Percentiles rank a stretch among this genome's conserved stretches.
These are phyloP conservation scores for Stevia rebaudiana DNA, from an alignment of 140 eudicot species.

Conservation along the genomic window DNA sequence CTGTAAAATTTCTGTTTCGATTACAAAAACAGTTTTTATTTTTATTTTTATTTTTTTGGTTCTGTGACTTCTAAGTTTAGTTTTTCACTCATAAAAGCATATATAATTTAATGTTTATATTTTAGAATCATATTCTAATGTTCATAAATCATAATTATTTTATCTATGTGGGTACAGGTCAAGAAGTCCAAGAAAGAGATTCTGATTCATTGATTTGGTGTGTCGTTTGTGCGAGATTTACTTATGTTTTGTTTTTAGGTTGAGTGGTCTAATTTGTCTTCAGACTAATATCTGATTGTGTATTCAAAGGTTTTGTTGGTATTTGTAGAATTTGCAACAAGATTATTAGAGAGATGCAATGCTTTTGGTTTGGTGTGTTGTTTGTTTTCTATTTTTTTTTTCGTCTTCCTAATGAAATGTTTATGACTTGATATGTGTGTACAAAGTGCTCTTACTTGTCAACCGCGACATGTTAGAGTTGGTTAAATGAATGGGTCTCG, in stretches of 20 bases:
- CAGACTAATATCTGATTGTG: conserved; percentile 8
- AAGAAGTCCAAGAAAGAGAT: conserved; percentile 96
- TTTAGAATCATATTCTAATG: neutral
- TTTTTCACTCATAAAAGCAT: neutral
- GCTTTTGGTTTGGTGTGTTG: conserved; percentile 11
- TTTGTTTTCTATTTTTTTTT: too few relatives aligned
- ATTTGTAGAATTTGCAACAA: conserved; percentile 15
- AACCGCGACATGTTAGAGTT: too few relatives aligned
- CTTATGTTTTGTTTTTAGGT: conserved; percentile 13
- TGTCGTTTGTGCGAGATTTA: conserved; percentile 13
- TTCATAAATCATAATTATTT: neutral
- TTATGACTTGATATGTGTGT: neutral
- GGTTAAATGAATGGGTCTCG: too few relatives aligned
- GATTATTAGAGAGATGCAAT: conserved; percentile 11
- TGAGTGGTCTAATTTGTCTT: conserved; percentile 12
- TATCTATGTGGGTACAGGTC: conserved; percentile 79
- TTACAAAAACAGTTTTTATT: too few relatives aligned
- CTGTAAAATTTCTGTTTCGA: too few relatives aligned
- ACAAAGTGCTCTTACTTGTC: too few relatives aligned
- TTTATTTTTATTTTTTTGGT: too few relatives aligned
- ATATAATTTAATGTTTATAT: too few relatives aligned
- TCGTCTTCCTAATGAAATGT: neutral
- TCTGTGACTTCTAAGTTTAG: neutral
- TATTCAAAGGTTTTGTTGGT: conserved; percentile 19
- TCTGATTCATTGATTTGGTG: conserved; percentile 28